phyloP scores from a whole-genome alignment of 352 stramenopile genomes.

The Globisporangium spinosum region DNA sequence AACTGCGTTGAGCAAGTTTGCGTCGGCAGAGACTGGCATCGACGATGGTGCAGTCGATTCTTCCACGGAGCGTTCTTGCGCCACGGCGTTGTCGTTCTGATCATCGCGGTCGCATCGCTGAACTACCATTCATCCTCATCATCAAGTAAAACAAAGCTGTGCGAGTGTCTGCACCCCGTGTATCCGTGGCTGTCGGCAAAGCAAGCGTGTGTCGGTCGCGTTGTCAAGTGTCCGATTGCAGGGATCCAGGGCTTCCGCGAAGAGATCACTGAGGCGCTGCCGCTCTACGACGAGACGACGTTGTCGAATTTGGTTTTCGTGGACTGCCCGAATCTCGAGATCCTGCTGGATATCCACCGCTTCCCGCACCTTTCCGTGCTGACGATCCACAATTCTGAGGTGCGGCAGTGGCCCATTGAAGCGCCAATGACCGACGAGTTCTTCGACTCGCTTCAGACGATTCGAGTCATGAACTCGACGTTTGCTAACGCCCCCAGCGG shows the following conservation, averaged over 20 bases:
- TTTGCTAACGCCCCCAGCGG: background rate
- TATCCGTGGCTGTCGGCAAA: background rate
- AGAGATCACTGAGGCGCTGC: background rate
- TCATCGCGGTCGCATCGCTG: slow-evolving; percentile 1
- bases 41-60: background rate
- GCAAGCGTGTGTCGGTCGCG: background rate
- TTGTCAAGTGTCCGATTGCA: background rate
- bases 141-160: background rate
- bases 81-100: slow-evolving; percentile 1
- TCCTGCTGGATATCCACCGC: background rate
- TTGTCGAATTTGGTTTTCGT: background rate
- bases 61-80: background rate
- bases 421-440: background rate
- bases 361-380: background rate
- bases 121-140: background rate
- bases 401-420: background rate
- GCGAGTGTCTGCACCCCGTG: background rate
- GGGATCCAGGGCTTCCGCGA: background rate
- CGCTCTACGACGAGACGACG: background rate
- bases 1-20: background rate
- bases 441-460: background rate
- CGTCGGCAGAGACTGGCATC: background rate
- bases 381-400: background rate
- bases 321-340: background rate
- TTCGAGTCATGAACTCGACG: background rate